Conservation (phyloP, 495 filamentous ascomycete species). For the Entonaema liquescens region DNA sequence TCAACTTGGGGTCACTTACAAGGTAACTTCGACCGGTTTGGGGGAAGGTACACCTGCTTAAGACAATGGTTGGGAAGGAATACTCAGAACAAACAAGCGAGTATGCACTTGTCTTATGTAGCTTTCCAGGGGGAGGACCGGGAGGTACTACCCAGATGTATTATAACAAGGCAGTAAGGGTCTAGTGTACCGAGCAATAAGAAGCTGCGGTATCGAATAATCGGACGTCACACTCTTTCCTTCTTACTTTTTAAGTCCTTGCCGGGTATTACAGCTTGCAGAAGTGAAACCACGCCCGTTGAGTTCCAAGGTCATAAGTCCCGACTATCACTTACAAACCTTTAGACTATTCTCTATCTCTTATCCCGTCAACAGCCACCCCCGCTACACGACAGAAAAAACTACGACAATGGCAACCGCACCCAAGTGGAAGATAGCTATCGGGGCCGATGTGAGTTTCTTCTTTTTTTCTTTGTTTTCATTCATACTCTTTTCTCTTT, state of each 20-base stretch:
- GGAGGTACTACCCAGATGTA: not conserved
- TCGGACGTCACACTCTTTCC: slow-evolving; percentile 8
- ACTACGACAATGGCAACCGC: slow-evolving; percentile 45
- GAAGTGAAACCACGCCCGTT: not conserved
- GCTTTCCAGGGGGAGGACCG: not conserved
- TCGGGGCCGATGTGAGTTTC: slow-evolving; percentile 58
- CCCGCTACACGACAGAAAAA: not conserved
- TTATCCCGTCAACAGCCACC: not conserved
- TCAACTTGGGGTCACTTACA: not conserved
- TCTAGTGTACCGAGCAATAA: slow-evolving; percentile 24
- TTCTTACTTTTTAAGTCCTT: not conserved
- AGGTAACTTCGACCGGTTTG: not conserved
- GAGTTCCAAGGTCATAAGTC: not conserved
- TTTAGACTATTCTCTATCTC: too few relatives aligned
- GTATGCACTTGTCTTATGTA: not conserved
- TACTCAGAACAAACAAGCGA: not conserved
- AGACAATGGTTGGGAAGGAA: not conserved
- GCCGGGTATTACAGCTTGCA: not conserved
- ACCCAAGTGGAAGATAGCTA: slow-evolving; percentile 57
- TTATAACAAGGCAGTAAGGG: not conserved
- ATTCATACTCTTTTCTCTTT: not conserved
- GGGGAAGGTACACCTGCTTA: not conserved
- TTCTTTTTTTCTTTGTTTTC: slow-evolving; percentile 32
- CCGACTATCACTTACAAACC: not conserved
- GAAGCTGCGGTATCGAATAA: slow-evolving; percentile 23